Base-by-base conservation (phyloP, 768 basidiomycete species). In the Fomitopsis pulvina region DNA sequence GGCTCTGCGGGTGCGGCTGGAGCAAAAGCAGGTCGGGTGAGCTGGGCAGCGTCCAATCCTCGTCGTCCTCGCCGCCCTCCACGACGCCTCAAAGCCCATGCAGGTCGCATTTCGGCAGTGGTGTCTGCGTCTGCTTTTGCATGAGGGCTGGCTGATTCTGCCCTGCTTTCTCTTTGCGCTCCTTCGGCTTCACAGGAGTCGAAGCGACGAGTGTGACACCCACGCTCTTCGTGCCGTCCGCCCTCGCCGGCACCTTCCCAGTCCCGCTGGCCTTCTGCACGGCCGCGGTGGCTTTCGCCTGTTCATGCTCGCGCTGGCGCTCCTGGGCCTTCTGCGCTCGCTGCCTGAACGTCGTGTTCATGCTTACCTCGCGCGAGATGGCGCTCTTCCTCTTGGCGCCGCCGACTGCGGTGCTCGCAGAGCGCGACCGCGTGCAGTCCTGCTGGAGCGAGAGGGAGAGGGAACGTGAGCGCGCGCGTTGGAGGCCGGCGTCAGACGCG, bases 361-460 rank as follows among this genome's bases (percentile, higher is more conserved):
- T 90, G 66, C 83, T 88, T 54, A 88, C 72, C 61, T 89, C 85
- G 27, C 84, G 75, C 51, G 73, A 80, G n/a, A 87, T 65, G 1
- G 76, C 66, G 9, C 77, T 73, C 53, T 78, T 79, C 59, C 79
- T 78, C 5, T 67, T 63, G 28, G 16, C 16, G 25, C 4, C 25
- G 18, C 41, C 26, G 9, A 20, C 62, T 1, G 61, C 61, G n/a
- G 66, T 59, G 53, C 57, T 58, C 37, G 57, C 56, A 2, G 60
- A 64, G n/a, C 70, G 67, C 37, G 68, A 66, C 16, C 64, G 60
- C 28, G 66, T 68, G 7, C 74, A 75, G 56, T 87, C 85, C 53
- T 81, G 79, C 8, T 81, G 80, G 4, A 89, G 73, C 0, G 85
- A 80, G n/a, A 85, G 63, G 1, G 87, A 87, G 18, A 88, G 59